phyloP scores from a whole-genome alignment of 1,284 basidiomycete species.

The Coniferiporia weirii region DNA sequence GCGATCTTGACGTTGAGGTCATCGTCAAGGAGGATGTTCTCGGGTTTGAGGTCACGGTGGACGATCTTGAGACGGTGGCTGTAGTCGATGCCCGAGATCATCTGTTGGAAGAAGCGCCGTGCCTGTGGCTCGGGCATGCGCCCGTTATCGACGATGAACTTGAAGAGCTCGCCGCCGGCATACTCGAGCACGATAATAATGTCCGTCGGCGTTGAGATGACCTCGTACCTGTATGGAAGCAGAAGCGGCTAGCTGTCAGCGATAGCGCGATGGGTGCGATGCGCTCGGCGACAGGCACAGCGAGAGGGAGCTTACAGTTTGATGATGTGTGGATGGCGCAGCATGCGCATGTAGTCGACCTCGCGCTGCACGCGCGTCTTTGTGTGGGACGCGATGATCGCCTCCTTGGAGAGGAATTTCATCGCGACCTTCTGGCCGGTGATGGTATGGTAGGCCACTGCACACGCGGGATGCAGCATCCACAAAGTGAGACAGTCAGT shows the following conservation, averaged over 20 bases:
- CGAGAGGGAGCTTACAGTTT: constrained; percentile 69
- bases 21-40: constrained; percentile 79
- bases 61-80: constrained; percentile 93
- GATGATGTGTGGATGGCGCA: constrained; percentile 93
- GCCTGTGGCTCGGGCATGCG: constrained; percentile 83
- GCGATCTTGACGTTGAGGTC: constrained; percentile 90
- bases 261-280: neutral
- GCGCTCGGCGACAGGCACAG: constrained; percentile 5
- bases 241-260: too few species aligned
- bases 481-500: neutral
- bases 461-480: constrained; percentile 4
- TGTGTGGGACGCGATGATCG: constrained; percentile 88
- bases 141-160: constrained; percentile 89
- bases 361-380: constrained; percentile 91
- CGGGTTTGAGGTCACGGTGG: constrained; percentile 93
- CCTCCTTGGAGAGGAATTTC: constrained; percentile 95
- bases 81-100: constrained; percentile 94
- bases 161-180: constrained; percentile 90
- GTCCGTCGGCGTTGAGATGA: constrained; percentile 88
- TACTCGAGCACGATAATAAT: constrained; percentile 97
- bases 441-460: constrained; percentile 91
- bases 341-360: constrained; percentile 90
- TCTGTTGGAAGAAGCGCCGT: constrained; percentile 91
- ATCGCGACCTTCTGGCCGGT: constrained; percentile 96
- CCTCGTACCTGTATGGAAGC: constrained; percentile 70